Conservation (phyloP, 345 rosid genomes). For the Trapa bicornis region DNA sequence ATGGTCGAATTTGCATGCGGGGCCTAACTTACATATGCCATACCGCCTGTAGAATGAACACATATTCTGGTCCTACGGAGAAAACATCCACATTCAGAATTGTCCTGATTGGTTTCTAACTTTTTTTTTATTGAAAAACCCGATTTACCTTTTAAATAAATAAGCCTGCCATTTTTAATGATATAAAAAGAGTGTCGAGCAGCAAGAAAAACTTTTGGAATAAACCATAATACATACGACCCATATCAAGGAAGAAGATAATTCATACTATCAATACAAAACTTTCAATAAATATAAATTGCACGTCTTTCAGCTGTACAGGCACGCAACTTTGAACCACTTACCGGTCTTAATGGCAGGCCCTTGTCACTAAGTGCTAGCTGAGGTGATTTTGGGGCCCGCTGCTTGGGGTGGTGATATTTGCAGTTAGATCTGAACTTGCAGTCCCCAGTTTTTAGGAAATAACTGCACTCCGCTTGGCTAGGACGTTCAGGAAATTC, state of each 20-base stretch:
- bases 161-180: background rate
- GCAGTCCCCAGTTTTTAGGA: constrained; percentile 78
- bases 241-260: background rate
- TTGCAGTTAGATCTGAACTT: constrained; percentile 77
- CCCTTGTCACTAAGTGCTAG: constrained; percentile 73
- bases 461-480: constrained; percentile 72
- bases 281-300: background rate
- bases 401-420: constrained; percentile 77
- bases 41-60: constrained; percentile 83
- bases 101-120: background rate
- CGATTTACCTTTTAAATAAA: background rate
- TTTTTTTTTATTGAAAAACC: background rate
- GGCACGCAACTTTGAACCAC: constrained; percentile 7
- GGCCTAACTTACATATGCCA: constrained; percentile 96
- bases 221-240: background rate
- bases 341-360: constrained; percentile 94
- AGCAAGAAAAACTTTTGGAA: background rate
- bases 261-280: background rate
- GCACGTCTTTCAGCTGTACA: background rate
- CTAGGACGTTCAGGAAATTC: constrained; percentile 92
- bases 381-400: constrained; percentile 32
- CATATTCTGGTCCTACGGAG: constrained; percentile 53
- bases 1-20: constrained; percentile 81
- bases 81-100: background rate
- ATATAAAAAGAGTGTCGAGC: background rate